Conservation (phyloP, 768 basidiomycete genomes). For the Pleurotus tuber-regium region DNA sequence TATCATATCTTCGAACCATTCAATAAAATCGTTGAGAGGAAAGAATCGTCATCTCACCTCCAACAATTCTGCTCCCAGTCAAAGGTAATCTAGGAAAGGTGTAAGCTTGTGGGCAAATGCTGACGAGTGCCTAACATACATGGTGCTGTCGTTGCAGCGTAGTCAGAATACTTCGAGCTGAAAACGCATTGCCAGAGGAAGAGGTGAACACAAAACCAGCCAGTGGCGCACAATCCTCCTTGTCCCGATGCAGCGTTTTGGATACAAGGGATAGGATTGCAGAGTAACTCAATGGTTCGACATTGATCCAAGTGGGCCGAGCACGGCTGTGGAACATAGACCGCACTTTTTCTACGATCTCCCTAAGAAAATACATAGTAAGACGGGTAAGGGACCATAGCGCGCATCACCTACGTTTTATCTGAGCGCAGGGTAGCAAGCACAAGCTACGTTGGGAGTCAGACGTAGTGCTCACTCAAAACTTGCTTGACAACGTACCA, state of each 20-base stretch:
- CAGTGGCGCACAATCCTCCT: conserved; percentile 52
- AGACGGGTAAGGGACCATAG: conserved; percentile 1
- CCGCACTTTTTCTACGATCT: conserved; percentile 49
- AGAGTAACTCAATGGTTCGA: conserved; percentile 56
- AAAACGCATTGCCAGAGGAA: conserved; percentile 71
- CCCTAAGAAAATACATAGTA: conserved; percentile 21
- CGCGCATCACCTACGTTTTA: conserved; percentile 39
- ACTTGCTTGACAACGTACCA: conserved; percentile 37
- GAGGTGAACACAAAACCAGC: conserved; percentile 53
- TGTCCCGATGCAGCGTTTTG: conserved; percentile 57
- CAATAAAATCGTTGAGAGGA: not conserved
- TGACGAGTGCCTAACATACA: conserved; percentile 35
- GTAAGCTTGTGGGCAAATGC: no score
- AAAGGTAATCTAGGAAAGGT: conserved; percentile 50
- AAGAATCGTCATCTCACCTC: conserved; percentile 42
- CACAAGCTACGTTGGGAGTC: conserved; percentile 44
- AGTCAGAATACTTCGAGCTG: conserved; percentile 59
- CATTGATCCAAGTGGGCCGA: conserved; percentile 62
- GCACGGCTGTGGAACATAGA: conserved; percentile 57
- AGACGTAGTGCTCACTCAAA: conserved; percentile 7
- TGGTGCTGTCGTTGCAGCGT: conserved; percentile 63
- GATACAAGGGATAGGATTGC: conserved; percentile 61
- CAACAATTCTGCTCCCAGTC: conserved; percentile 65
- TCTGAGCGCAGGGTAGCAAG: conserved; percentile 62
- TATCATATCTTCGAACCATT: conserved; percentile 61